A percentile compares a stretch with the other conserved stretches of the same genome.
Evolutionary conservation across 139 green algal species (phyloP).

Genomic region (Micractinium conductrix): DNA sequence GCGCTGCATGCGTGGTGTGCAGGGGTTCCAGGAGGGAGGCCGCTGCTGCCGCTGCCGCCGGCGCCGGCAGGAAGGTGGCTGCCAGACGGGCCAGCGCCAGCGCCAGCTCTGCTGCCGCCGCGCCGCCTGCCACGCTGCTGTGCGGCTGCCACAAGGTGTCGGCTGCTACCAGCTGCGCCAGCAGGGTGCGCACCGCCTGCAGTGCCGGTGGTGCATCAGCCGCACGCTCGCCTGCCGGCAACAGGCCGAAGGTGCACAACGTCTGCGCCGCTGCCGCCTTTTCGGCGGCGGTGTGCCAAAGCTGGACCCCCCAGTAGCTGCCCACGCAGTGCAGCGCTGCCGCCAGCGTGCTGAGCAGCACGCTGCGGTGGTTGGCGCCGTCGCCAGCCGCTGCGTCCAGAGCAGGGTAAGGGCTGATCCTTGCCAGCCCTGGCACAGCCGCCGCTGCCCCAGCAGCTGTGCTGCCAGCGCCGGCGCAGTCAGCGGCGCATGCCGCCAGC

Average conservation of each 20-base stretch:
- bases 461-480: background rate
- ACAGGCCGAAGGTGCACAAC: background rate
- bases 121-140: background rate
- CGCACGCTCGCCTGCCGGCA: background rate
- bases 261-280: slow-evolving; percentile 3
- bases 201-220: background rate
- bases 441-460: slow-evolving; percentile 16
- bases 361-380: background rate
- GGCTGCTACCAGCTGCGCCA: background rate
- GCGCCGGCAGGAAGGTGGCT: background rate
- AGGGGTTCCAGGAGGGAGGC: slow-evolving; percentile 17
- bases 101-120: slow-evolving; percentile 8
- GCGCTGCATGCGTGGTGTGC: background rate
- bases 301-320: slow-evolving; percentile 52
- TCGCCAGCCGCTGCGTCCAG: slow-evolving; percentile 32
- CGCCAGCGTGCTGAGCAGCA: slow-evolving; percentile 36
- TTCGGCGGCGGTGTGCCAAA: slow-evolving; percentile 12
- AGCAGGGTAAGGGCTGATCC: slow-evolving; percentile 24
- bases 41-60: background rate
- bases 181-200: background rate
- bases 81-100: slow-evolving; percentile 1
- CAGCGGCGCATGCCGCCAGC: background rate
- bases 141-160: background rate
- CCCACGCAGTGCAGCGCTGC: slow-evolving; percentile 46
- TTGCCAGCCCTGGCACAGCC: background rate